phyloP scores from a whole-genome alignment of 768 basidiomycete species.

The Boletus sensibilis region DNA sequence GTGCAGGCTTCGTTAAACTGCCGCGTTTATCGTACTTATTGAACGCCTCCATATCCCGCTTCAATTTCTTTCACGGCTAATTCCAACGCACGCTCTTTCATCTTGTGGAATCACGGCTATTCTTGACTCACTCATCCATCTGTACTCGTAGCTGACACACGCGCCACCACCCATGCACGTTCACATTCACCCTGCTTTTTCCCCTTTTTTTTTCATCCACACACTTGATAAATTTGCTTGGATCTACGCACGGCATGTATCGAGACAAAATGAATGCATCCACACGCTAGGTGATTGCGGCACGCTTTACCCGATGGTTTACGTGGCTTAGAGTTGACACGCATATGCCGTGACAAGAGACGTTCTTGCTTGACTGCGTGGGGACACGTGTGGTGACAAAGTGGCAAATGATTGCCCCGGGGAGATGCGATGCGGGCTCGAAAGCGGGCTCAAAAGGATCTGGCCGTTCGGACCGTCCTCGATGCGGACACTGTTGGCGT shows the following conservation, averaged over 20 bases:
- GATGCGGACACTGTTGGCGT: not conserved
- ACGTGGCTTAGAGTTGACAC: not conserved
- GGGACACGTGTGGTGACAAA: not conserved
- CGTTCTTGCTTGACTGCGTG: not conserved
- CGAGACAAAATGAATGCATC: constrained; percentile 5
- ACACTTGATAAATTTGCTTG: constrained; percentile 15
- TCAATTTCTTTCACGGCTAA: constrained; percentile 8
- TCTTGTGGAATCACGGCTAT: constrained; percentile 2
- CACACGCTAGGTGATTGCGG: constrained; percentile 3
- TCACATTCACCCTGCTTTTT: not conserved
- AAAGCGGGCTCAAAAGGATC: not conserved
- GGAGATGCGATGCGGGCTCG: constrained; percentile 8
- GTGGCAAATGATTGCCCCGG: not conserved
- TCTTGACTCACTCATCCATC: constrained; percentile 18
- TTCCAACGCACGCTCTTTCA: not conserved
- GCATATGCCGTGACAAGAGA: not conserved
- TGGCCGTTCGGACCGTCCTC: not conserved
- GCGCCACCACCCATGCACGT: constrained; percentile 11
- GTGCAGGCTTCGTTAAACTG: constrained; percentile 8
- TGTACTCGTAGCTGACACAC: constrained; percentile 23
- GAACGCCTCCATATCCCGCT: constrained; percentile 5
- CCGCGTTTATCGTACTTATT: constrained; percentile 17
- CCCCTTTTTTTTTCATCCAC: not conserved
- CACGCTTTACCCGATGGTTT: not conserved
- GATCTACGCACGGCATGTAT: constrained; percentile 23